Percentiles rank a stretch among this genome's conserved stretches.
phyloP scores from a whole-genome alignment of 441 rosid genomes.

The Gossypium aridum region DNA sequence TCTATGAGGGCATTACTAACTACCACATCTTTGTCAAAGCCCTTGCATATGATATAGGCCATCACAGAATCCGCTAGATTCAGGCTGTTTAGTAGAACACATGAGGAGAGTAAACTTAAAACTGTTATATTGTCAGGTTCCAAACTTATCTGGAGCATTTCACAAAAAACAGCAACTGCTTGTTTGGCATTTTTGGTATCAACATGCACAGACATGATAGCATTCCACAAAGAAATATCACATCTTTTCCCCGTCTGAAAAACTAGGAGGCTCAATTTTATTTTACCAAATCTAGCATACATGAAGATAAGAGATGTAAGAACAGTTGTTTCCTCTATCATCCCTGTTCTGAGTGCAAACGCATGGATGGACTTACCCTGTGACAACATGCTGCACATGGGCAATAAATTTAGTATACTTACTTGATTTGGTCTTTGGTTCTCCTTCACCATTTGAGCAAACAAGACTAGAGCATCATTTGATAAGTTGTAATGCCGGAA shows the following conservation, averaged over 20 bases:
- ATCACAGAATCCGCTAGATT: conserved; percentile 14
- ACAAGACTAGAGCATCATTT: conserved; percentile 17
- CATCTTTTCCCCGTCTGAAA: conserved; percentile 25
- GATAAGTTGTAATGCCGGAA: conserved; percentile 18
- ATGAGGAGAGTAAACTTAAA: conserved; percentile 34
- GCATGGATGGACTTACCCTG: conserved; percentile 44
- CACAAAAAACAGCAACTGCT: conserved; percentile 21
- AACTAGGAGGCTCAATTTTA: conserved; percentile 19
- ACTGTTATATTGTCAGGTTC: conserved; percentile 30
- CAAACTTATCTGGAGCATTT: conserved; percentile 19
- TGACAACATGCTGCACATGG: conserved; percentile 24
- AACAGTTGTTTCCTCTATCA: conserved; percentile 26
- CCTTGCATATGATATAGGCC: conserved; percentile 26
- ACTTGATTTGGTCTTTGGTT: conserved; percentile 25
- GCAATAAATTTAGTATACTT: conserved; percentile 35
- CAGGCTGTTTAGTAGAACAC: conserved; percentile 19
- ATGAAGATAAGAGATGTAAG: conserved; percentile 35
- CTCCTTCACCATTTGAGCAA: conserved; percentile 21
- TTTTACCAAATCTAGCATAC: conserved; percentile 39
- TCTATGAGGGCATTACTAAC: conserved; percentile 26
- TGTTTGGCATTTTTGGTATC: conserved; percentile 14
- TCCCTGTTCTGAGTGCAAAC: conserved; percentile 29
- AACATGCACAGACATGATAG: conserved; percentile 32
- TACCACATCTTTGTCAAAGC: conserved; percentile 20
- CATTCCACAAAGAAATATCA: conserved; percentile 41